Evolutionary conservation across 805 yeast genomes (phyloP).

Genomic region (Nakazawaea sp.): DNA sequence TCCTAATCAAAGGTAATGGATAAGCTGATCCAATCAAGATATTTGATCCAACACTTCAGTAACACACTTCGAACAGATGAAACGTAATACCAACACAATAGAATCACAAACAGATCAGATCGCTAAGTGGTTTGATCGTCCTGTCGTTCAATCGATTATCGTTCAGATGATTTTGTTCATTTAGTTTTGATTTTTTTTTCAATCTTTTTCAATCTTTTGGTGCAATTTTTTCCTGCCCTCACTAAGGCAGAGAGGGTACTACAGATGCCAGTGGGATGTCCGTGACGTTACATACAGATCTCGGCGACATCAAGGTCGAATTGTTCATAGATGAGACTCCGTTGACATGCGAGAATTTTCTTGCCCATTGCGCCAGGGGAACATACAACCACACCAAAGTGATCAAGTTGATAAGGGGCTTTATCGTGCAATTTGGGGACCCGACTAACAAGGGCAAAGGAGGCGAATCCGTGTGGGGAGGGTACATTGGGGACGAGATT

Average conservation of each 20-base stretch:
- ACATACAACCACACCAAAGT: constrained; percentile 25
- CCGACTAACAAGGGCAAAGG: constrained; percentile 23
- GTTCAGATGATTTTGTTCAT: too few species aligned
- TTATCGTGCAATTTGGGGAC: constrained; percentile 44
- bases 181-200: neutral
- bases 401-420: constrained; percentile 40
- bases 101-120: too few species aligned
- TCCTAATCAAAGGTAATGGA: too few species aligned
- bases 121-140: too few species aligned
- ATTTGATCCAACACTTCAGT: too few species aligned
- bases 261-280: constrained; percentile 19
- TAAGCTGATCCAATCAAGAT: too few species aligned
- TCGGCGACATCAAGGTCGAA: constrained; percentile 32
- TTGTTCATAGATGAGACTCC: constrained; percentile 32
- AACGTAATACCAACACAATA: too few species aligned
- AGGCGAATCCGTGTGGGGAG: constrained; percentile 22
- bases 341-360: constrained; percentile 28
- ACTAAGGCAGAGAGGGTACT: constrained; percentile 3
- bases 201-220: constrained; percentile 10
- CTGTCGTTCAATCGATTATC: too few species aligned
- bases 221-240: constrained; percentile 12
- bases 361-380: constrained; percentile 39
- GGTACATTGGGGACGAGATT: constrained; percentile 20
- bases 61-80: too few species aligned
- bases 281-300: constrained; percentile 27